These are phyloP conservation scores for Lipomyces spencermartinsiae DNA, from an alignment of 805 yeast genomes.

Conservation along the genomic window DNA sequence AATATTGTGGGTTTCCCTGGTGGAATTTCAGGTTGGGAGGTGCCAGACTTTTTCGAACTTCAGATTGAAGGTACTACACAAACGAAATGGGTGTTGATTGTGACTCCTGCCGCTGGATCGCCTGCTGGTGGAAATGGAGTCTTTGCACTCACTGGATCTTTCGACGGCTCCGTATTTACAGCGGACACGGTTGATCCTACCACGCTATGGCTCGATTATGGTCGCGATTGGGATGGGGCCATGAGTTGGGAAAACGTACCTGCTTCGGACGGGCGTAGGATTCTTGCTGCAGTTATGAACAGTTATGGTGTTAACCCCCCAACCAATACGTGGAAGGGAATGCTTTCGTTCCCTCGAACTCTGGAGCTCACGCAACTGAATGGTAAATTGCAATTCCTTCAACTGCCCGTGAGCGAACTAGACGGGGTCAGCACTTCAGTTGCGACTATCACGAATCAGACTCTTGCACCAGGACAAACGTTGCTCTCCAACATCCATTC, in stretches of 20 bases:
- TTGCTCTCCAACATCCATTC: too few relatives aligned
- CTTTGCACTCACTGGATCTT: constrained; percentile 52
- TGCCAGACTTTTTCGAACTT: constrained; percentile 50
- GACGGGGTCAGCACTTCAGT: too few relatives aligned
- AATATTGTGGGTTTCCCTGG: constrained; percentile 44
- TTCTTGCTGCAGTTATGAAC: too few relatives aligned
- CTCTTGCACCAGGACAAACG: too few relatives aligned
- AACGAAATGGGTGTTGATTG: constrained; percentile 49
- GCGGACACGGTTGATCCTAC: constrained; percentile 40
- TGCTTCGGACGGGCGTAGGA: neutral
- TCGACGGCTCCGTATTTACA: constrained; percentile 49
- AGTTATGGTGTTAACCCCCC: too few relatives aligned
- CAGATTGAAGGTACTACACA: constrained; percentile 40
- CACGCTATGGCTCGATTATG: neutral
- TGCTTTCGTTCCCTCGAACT: too few relatives aligned
- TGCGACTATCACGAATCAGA: too few relatives aligned
- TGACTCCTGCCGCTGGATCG: constrained; percentile 52
- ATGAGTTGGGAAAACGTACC: neutral
- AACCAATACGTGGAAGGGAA: too few relatives aligned
- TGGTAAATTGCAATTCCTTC: too few relatives aligned
- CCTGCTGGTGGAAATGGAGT: constrained; percentile 44
- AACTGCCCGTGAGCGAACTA: too few relatives aligned
- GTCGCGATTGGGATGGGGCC: neutral
- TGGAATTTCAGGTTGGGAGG: constrained; percentile 46
- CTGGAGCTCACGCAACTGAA: too few relatives aligned